Conservation (phyloP, 2,329 filamentous ascomycete species). For the Trichophyton rubrum region DNA sequence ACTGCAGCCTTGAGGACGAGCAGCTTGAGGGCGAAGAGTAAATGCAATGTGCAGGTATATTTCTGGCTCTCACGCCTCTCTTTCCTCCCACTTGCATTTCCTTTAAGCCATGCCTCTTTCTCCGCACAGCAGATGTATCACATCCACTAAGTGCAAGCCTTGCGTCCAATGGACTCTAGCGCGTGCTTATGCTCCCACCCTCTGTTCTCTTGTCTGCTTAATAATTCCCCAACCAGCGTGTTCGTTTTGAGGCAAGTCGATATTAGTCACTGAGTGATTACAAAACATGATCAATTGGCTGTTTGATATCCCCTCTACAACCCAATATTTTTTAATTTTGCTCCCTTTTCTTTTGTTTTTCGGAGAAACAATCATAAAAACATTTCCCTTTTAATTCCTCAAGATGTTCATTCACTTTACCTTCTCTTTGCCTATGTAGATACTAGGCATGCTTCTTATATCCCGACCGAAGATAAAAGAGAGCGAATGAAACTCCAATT, state of each 20-base stretch:
- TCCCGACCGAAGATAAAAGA: neutral
- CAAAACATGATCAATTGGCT: slow-evolving; percentile 3
- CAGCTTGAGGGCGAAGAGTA: slow-evolving; percentile 63
- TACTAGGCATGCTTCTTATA: neutral
- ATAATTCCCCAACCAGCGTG: slow-evolving; percentile 1
- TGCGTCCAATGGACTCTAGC: neutral
- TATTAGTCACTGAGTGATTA: slow-evolving; percentile 1
- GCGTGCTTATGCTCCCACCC: neutral
- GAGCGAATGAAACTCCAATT: neutral
- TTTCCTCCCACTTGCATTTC: neutral
- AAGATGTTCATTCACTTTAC: neutral
- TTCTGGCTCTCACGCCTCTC: neutral
- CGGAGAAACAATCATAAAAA: neutral
- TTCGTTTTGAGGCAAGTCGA: neutral
- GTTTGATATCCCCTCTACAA: slow-evolving; percentile 1
- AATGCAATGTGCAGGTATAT: slow-evolving; percentile 14
- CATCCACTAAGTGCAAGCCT: neutral
- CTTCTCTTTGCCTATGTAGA: slow-evolving; percentile 2
- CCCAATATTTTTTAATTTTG: neutral
- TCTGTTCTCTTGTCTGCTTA: neutral
- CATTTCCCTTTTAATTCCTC: neutral
- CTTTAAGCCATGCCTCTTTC: neutral
- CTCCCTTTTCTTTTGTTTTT: neutral
- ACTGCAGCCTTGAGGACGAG: slow-evolving; percentile 57
- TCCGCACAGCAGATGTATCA: slow-evolving; percentile 1